Percentiles rank a stretch among this genome's conserved stretches.
Conservation (phyloP, 495 filamentous ascomycete genomes). For the Neurospora discreta region DNA sequence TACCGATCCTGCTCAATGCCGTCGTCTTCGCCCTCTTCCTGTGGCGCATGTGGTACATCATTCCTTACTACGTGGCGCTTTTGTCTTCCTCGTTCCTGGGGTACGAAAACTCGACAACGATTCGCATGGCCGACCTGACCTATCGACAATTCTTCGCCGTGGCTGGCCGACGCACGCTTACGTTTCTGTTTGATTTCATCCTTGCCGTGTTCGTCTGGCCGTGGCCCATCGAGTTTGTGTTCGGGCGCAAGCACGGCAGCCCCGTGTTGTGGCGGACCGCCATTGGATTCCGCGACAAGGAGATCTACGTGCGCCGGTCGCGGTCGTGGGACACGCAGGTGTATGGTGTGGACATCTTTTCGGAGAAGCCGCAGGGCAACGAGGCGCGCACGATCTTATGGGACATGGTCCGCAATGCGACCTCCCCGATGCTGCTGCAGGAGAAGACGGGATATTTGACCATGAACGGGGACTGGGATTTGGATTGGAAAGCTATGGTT, state of each 20-base stretch:
- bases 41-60: conserved; percentile 47
- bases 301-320: conserved; percentile 65
- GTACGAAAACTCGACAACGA: conserved; percentile 43
- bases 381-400: conserved; percentile 21
- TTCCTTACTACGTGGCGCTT: conserved; percentile 56
- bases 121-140: conserved; percentile 41
- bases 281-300: conserved; percentile 57
- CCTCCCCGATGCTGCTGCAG: conserved; percentile 47
- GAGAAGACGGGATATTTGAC: conserved; percentile 71
- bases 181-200: conserved; percentile 60
- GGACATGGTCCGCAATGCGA: conserved; percentile 35
- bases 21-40: conserved; percentile 45
- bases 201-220: conserved; percentile 55
- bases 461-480: conserved; percentile 67
- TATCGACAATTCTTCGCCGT: conserved; percentile 39
- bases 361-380: conserved; percentile 2
- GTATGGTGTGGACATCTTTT: conserved; percentile 11
- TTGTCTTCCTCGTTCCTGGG: conserved; percentile 46
- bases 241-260: conserved; percentile 38
- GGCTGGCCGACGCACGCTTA: conserved; percentile 41
- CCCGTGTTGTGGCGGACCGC: conserved; percentile 56
- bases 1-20: conserved; percentile 61
- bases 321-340: conserved; percentile 45
- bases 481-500: conserved; percentile 70
- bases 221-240: conserved; percentile 66